Evolutionary conservation across 2,329 filamentous ascomycete genomes (phyloP).

Genomic region (Neonectria ditissima): DNA sequence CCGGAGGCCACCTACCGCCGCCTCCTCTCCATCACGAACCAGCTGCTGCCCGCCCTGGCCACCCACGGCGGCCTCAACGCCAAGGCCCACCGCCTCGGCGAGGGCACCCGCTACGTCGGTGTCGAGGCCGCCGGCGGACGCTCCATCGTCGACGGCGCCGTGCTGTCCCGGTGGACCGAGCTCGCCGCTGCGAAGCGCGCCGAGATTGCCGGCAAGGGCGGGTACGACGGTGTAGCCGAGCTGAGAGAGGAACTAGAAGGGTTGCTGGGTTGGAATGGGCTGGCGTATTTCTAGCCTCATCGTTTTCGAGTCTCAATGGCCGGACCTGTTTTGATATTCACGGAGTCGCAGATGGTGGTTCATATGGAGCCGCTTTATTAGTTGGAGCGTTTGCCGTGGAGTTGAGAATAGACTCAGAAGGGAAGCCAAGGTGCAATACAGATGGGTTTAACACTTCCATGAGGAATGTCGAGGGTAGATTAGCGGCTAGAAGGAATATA

Average conservation of each 20-base stretch:
- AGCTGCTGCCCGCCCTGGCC: slow-evolving; percentile 80
- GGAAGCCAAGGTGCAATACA: slow-evolving; percentile 1
- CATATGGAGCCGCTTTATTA: background rate
- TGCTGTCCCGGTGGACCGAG: slow-evolving; percentile 81
- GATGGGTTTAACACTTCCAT: background rate
- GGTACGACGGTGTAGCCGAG: slow-evolving; percentile 72
- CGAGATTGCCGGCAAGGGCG: slow-evolving; percentile 81
- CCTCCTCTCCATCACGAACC: slow-evolving; percentile 82
- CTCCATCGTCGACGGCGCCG: slow-evolving; percentile 81
- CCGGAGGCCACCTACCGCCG: slow-evolving; percentile 86
- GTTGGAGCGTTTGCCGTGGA: background rate
- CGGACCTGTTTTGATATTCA: background rate
- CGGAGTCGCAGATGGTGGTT: background rate
- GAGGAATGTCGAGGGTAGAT: background rate
- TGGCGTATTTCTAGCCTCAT: slow-evolving; percentile 63
- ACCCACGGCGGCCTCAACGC: slow-evolving; percentile 86
- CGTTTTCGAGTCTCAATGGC: background rate
- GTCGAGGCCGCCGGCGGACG: slow-evolving; percentile 71
- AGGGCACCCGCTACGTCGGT: slow-evolving; percentile 56
- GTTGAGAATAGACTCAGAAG: background rate
- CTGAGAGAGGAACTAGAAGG: slow-evolving; percentile 77
- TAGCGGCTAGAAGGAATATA: background rate
- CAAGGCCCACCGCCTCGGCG: slow-evolving; percentile 76
- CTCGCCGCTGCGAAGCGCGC: slow-evolving; percentile 76
- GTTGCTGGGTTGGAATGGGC: slow-evolving; percentile 71